A percentile compares a stretch with the other conserved stretches of the same genome.
Conservation (phyloP, 805 yeast genomes). For the Ogataea philodendri region DNA sequence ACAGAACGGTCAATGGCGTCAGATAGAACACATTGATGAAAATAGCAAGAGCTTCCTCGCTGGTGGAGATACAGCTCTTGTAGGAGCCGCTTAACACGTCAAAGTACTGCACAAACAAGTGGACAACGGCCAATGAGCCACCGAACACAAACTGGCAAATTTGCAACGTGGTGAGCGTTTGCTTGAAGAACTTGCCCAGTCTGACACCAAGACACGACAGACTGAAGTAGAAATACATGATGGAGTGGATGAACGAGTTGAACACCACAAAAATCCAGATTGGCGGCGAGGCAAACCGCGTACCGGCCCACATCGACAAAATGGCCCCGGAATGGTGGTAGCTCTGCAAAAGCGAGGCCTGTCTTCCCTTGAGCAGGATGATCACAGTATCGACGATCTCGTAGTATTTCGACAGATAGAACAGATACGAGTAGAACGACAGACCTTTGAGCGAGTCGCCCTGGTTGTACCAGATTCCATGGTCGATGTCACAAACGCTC, state of each 20-base stretch:
- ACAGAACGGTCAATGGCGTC: conserved; percentile 64
- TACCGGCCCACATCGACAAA: conserved; percentile 80
- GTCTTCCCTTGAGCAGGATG: conserved; percentile 65
- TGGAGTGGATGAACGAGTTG: conserved; percentile 73
- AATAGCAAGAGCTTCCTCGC: conserved; percentile 63
- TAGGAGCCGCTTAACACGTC: conserved; percentile 44
- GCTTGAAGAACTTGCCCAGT: conserved; percentile 57
- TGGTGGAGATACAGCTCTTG: conserved; percentile 50
- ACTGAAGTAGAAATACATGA: conserved; percentile 71
- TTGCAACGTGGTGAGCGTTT: conserved; percentile 62
- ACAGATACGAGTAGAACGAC: conserved; percentile 59
- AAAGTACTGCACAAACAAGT: conserved; percentile 58
- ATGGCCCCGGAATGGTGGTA: conserved; percentile 81
- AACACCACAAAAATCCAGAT: conserved; percentile 79
- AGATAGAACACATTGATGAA: conserved; percentile 61
- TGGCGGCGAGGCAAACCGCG: conserved; percentile 67
- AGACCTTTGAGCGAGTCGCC: conserved; percentile 40
- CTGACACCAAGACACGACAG: conserved; percentile 56
- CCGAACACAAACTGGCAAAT: conserved; percentile 68
- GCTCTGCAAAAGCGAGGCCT: conserved; percentile 63
- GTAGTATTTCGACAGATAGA: conserved; percentile 67
- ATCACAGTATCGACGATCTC: conserved; percentile 69
- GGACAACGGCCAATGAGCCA: conserved; percentile 64
- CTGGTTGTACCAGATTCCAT: conserved; percentile 52
- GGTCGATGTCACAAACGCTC: conserved; percentile 56